These are phyloP conservation scores for Ustilago loliicola DNA, from an alignment of 1,284 basidiomycete species.

Conservation along the genomic window DNA sequence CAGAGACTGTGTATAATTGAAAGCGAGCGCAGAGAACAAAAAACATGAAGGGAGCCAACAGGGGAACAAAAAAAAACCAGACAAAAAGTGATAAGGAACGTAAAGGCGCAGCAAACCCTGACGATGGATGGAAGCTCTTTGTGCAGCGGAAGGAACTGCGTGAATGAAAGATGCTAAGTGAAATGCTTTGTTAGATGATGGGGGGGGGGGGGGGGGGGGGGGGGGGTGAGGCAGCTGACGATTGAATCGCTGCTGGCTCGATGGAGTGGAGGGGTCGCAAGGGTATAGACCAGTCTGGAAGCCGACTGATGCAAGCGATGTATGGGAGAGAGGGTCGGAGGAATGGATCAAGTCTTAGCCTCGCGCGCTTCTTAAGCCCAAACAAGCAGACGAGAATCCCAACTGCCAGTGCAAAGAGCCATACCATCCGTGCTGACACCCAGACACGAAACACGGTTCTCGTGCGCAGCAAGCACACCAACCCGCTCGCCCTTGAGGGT, in stretches of 20 bases:
- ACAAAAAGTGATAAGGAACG: slow-evolving; percentile 1
- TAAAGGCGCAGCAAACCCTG: not conserved
- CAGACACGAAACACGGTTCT: slow-evolving; percentile 96
- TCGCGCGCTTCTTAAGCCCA: slow-evolving; percentile 50
- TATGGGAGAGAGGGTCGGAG: not conserved
- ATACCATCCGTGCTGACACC: slow-evolving; percentile 96
- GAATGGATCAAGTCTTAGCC: not conserved
- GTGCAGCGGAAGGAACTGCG: not conserved
- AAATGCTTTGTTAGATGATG: slow-evolving; percentile 6
- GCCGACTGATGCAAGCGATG: slow-evolving; percentile 1
- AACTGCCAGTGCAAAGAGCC: slow-evolving; percentile 96
- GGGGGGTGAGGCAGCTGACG: not conserved
- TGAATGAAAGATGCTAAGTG: slow-evolving; percentile 2
- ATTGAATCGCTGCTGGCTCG: not conserved
- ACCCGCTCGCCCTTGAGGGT: slow-evolving; percentile 97
- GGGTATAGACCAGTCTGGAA: slow-evolving; percentile 34
- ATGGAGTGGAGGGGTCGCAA: not conserved
- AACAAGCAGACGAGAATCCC: slow-evolving; percentile 89
- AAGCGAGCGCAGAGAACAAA: not conserved
- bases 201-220: too few species aligned
- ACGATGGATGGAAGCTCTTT: not conserved
- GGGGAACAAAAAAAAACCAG: not conserved
- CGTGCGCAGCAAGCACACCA: slow-evolving; percentile 94
- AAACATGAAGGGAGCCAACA: not conserved
- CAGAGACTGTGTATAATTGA: slow-evolving; percentile 24